phyloP scores from a whole-genome alignment of 352 stramenopile species.

The Hyaloperonospora arabidopsidis region DNA sequence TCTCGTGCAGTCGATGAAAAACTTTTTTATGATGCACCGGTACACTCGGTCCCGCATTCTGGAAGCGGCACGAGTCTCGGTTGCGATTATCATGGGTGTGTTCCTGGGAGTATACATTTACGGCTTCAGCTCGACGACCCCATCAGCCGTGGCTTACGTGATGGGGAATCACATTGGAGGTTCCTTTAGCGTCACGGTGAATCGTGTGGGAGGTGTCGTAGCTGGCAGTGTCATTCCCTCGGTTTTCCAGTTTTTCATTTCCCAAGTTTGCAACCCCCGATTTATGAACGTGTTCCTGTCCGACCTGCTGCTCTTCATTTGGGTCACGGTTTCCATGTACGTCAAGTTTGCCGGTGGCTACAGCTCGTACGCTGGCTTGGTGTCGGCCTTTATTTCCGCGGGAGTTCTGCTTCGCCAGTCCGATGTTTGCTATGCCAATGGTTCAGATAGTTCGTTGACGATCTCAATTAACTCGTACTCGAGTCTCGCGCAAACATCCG shows the following conservation, averaged over 20 bases:
- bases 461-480: conserved; percentile 74
- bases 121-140: conserved; percentile 57
- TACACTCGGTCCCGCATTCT: conserved; percentile 13
- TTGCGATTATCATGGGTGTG: conserved; percentile 55
- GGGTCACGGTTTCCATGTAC: conserved; percentile 72
- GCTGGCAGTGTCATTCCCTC: conserved; percentile 73
- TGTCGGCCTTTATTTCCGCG: conserved; percentile 64
- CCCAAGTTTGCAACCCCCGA: conserved; percentile 45
- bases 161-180: conserved; percentile 75
- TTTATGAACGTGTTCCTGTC: conserved; percentile 43
- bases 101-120: conserved; percentile 73
- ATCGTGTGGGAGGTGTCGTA: conserved; percentile 79
- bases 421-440: conserved; percentile 43
- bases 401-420: conserved; percentile 55
- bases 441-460: conserved; percentile 29
- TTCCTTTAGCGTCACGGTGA: conserved; percentile 73
- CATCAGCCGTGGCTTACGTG: conserved; percentile 57
- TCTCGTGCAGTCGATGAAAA: conserved; percentile 34
- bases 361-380: conserved; percentile 59
- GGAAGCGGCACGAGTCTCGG: conserved; percentile 6
- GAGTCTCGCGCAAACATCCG: conserved; percentile 65
- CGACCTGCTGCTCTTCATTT: conserved; percentile 54
- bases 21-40: conserved; percentile 29
- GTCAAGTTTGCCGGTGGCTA: conserved; percentile 61
- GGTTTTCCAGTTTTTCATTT: conserved; percentile 81